Base-by-base conservation (phyloP, 495 filamentous ascomycete species). In the Thermothielavioides terrestris region DNA sequence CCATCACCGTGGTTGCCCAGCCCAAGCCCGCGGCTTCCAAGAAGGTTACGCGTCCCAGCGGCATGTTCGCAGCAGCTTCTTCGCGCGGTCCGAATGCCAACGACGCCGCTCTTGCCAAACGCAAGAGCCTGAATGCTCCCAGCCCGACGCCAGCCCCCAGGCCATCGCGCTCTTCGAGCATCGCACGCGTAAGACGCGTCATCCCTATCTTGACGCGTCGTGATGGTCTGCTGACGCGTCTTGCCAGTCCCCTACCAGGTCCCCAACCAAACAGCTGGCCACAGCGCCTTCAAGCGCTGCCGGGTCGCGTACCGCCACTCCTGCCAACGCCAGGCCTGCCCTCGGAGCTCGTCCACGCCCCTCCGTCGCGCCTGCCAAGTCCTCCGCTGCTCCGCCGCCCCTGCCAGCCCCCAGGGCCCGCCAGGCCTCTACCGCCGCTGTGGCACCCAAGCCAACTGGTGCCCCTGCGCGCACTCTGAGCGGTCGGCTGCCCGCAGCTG, bases 231-330 rank as follows among this genome's bases (percentile, higher is more conserved):
- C 41, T 27, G 20, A 44, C 4, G 10, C 30, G n/a, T 25, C 17
- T 7, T 41, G 11, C 5, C 22, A 88, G 84, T 87, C 85, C 25
- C 86, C 88, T 5, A 82, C 78, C 0, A 88, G 86, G 59, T 88
- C 84, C 4, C 86, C 88, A 7, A 88, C 85, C 9, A 91, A 94
- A 61, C 85, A 87, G 52, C 65, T 87, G 9, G 69, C 55, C 8
- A 77, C 77, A 27, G 72, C 77, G 2, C 59, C 73, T 2, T 69
- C 81, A 14, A 82, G 82, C 26, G 70, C 74, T 17, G 64, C 72
- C 3, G 70, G 74, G 21, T 83, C 83, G 6, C 76, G 83, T 48
- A 85, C 79, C 31, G 75, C 72, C 30, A 77, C 83, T 1, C 79
- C 81, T 4, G 72, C 74, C 8, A 79, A 71, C 63, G 62, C 68